Base-by-base conservation (phyloP, 495 filamentous ascomycete genomes). In the Evernia prunastri region DNA sequence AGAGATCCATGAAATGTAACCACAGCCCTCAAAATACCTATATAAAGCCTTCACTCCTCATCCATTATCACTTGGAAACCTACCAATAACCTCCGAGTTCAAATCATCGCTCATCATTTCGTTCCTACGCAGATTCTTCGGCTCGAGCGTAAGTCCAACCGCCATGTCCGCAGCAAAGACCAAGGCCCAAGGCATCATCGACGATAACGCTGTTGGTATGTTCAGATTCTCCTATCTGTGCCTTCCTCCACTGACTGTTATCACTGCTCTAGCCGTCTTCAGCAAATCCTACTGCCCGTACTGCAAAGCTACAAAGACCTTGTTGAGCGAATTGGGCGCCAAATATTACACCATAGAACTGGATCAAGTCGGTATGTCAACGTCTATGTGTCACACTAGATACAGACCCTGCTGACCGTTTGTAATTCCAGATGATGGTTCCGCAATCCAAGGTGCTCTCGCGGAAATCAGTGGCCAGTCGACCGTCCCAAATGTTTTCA, bases 221-320 rank as follows among this genome's bases (percentile, higher is more conserved):
- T 84, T 56, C 33, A 29, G 31, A 43, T 56, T 37, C 31, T 42
- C 47, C 33, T 17, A 45, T 31, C 33, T 33, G 8, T 10, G 37
- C 3, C 37, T 27, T 35, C 60, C 27, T 17, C 35, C 40, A 25
- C 47, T 59, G 12, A 56, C 2, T n/a, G n/a, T n/a, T n/a, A 33
- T 17, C 27, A 18, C 36, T 33, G 29, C 56, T 47, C 49, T 39
- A 92, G 90, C 92, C 65, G 89, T 98, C 68, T 98, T 98, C 84
- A 89, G 85, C 74, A 99, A 99, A 79, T 90, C 87, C 18, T 96
- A 89, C 78, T 99, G 94, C 83, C 92, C 93, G n/a, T 93, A 96
- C 84, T 97, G 93, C 81, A 78, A 73, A 37, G 81, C 91, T 60
- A 84, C 86, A 67, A 97, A 97, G 85, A 59, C 74, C 13, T 79